phyloP scores from a whole-genome alignment of 768 basidiomycete genomes.

The Kwoniella dejecticola region DNA sequence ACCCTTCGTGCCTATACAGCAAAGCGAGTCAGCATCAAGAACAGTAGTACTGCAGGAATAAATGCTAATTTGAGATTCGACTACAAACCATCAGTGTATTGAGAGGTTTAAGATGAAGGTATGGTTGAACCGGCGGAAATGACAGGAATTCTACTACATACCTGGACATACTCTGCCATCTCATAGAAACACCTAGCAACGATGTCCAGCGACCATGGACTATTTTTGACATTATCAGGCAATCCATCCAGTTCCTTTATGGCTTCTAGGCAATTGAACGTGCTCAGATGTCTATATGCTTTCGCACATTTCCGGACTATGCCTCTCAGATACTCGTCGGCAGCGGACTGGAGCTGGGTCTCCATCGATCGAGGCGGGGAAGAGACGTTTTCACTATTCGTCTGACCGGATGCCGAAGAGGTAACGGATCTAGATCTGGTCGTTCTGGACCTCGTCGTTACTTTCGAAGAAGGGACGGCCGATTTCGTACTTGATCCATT shows the following conservation, averaged over 20 bases:
- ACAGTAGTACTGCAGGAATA: not conserved
- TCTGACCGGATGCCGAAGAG: constrained; percentile 35
- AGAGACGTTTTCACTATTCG: constrained; percentile 15
- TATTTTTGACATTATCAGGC: constrained; percentile 71
- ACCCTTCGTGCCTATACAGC: constrained; percentile 72
- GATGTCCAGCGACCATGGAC: constrained; percentile 76
- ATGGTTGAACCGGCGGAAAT: constrained; percentile 18
- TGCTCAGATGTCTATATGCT: constrained; percentile 71
- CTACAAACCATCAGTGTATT: too few species aligned
- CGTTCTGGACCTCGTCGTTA: constrained; percentile 11
- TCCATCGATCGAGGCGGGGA: constrained; percentile 29
- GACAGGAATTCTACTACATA: constrained; percentile 59
- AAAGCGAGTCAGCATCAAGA: constrained; percentile 17
- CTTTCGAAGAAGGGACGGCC: constrained; percentile 4
- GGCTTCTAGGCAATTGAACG: constrained; percentile 75
- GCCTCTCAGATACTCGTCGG: constrained; percentile 80
- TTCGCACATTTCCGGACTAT: constrained; percentile 78
- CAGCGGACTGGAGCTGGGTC: constrained; percentile 59
- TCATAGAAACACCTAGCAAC: constrained; percentile 88
- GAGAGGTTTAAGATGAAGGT: too few species aligned
- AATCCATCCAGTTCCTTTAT: constrained; percentile 75
- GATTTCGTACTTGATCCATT: constrained; percentile 6
- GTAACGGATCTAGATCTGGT: constrained; percentile 37
- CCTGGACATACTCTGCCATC: constrained; percentile 80
- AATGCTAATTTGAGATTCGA: too few species aligned